Evolutionary conservation across 2,329 filamentous ascomycete species (phyloP).

Genomic region (Didymella sp.): DNA sequence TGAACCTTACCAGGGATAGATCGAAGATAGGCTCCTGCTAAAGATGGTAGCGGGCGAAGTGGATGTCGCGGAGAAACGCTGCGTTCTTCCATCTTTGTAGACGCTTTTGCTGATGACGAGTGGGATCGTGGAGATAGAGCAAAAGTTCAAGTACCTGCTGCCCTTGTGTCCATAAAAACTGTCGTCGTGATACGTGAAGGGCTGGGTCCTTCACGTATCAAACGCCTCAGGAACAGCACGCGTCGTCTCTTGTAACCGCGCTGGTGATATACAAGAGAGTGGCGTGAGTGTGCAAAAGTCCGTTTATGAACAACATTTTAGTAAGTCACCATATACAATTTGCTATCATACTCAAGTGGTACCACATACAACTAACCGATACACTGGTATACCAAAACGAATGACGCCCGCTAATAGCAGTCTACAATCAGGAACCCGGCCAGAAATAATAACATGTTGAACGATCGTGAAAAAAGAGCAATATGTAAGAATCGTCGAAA

Average conservation of each 20-base stretch:
- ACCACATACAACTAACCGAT: not conserved
- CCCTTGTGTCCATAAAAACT: not conserved
- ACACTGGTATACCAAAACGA: constrained; percentile 18
- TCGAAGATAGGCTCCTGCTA: not conserved
- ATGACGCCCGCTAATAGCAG: constrained; percentile 21
- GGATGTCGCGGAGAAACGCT: not conserved
- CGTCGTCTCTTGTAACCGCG: not conserved
- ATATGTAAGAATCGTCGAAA: not conserved
- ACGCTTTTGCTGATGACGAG: not conserved
- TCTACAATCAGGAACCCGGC: not conserved
- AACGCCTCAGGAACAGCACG: not conserved
- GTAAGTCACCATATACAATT: not conserved
- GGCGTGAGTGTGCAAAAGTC: too few species aligned
- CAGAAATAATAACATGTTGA: not conserved
- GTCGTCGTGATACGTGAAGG: not conserved
- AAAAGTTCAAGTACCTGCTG: not conserved
- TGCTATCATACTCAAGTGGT: not conserved
- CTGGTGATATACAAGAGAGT: not conserved
- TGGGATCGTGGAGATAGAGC: not conserved
- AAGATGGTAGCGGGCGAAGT: not conserved
- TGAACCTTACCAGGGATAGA: not conserved
- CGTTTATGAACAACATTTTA: not conserved
- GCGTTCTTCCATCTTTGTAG: not conserved
- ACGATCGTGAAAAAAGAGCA: constrained; percentile 9
- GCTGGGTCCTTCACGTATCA: not conserved